Base-by-base conservation (phyloP, 257 asterid genomes). In the Solanum gracilifrons region DNA sequence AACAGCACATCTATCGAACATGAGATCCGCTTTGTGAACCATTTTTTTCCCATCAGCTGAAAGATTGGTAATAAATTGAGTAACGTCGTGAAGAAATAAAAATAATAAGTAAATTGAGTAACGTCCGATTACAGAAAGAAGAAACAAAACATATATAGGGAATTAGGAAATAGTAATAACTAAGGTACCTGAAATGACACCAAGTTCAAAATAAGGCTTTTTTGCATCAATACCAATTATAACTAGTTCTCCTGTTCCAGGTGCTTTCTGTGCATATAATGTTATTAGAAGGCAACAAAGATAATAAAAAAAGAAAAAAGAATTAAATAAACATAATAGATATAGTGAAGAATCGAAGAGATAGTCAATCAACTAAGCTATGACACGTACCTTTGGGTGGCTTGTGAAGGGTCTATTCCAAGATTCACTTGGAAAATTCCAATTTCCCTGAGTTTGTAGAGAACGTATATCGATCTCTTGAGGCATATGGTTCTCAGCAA, bases 331-430 rank as follows among this genome's bases (percentile, higher is more conserved):
- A 39, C 5, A 80, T 25, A 46, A 48, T 9, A 33, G 48, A 41
- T 41, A 41, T 41, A 41, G 48, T 41, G 48, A 41, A 41, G 48
- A 41, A 41, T 41, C 48, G 13, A 41, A 41, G 1, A 39, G 0
- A 11, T 41, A 41, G 48, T 41, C 48, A 41, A 41, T 41, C 48
- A 41, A 41, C 48, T 39, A 3, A 41, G 48, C 5, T 9, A 41
- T 41, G 15, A 41, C 13, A 73, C 8, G 16, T 36, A 94, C 98
- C 96, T 93, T 93, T 33, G 98, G 98, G 86, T 95, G 98, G 89
- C 95, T 91, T 46, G 95, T 92, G 85, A 93, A 95, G 9, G 96
- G 95, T 90, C 98, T 90, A 43, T 86, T 85, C 98, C 98, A 95
- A 48, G 89, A 68, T 80, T 92, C 92, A 58, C 88, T 75, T 9